These are phyloP conservation scores for Metschnikowia lachancei DNA, from an alignment of 805 yeast species.

Conservation along the genomic window DNA sequence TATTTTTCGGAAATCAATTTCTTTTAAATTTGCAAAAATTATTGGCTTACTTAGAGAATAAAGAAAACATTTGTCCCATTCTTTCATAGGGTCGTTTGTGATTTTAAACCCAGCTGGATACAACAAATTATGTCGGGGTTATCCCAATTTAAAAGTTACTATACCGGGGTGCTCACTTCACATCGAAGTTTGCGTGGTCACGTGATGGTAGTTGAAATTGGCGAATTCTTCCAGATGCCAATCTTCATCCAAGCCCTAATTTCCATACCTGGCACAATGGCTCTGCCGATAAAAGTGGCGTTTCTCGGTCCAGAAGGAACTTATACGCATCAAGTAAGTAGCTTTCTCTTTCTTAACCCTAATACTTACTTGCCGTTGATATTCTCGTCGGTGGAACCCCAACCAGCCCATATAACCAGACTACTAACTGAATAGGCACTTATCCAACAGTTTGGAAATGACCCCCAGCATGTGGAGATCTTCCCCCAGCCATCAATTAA, in stretches of 20 bases:
- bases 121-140: too few species aligned
- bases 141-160: too few species aligned
- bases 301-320: conserved; percentile 91
- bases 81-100: too few species aligned
- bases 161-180: too few species aligned
- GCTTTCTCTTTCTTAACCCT: too few species aligned
- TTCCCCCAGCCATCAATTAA: conserved; percentile 44
- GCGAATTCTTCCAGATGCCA: background rate
- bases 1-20: too few species aligned
- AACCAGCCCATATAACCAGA: background rate
- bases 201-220: background rate
- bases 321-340: conserved; percentile 78
- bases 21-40: too few species aligned
- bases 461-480: conserved; percentile 26
- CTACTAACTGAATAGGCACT: conserved; percentile 31
- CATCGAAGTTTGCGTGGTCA: background rate
- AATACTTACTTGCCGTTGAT: too few species aligned
- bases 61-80: too few species aligned
- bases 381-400: too few species aligned
- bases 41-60: too few species aligned
- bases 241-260: background rate
- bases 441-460: conserved; percentile 50
- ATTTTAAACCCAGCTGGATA: too few species aligned
- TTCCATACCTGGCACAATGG: background rate
- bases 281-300: conserved; percentile 45